Percentiles rank a stretch among this genome's conserved stretches.
phyloP scores from a whole-genome alignment of 1,139 yeast species.

The Meyerozyma smithsonii region DNA sequence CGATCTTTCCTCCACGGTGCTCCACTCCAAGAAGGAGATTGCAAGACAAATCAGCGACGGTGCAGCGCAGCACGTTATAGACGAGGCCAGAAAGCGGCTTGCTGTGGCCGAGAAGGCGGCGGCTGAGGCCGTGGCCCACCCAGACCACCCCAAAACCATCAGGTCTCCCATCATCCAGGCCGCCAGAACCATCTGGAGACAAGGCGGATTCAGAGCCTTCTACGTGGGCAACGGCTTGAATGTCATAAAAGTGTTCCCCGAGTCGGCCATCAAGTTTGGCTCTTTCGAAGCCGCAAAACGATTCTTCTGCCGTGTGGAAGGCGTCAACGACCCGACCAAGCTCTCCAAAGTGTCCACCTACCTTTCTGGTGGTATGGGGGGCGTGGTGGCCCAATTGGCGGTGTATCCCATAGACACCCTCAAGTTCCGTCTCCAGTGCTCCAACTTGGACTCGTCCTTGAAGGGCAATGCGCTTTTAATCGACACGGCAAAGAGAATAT shows the following conservation, averaged over 20 bases:
- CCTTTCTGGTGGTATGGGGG: slow-evolving; percentile 93
- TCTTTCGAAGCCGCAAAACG: slow-evolving; percentile 87
- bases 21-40: slow-evolving; percentile 52
- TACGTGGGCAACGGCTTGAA: slow-evolving; percentile 95
- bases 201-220: slow-evolving; percentile 83
- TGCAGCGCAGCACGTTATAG: slow-evolving; percentile 32
- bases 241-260: slow-evolving; percentile 92
- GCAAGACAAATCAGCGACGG: slow-evolving; percentile 39
- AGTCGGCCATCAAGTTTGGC: slow-evolving; percentile 96
- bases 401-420: slow-evolving; percentile 96
- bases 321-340: slow-evolving; percentile 66
- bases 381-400: slow-evolving; percentile 85
- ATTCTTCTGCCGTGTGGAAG: slow-evolving; percentile 70
- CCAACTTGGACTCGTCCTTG: slow-evolving; percentile 55
- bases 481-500: slow-evolving; percentile 73
- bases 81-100: slow-evolving; percentile 29
- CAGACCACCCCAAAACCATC: slow-evolving; percentile 29
- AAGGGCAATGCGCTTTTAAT: slow-evolving; percentile 59
- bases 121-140: slow-evolving; percentile 23
- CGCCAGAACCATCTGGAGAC: slow-evolving; percentile 73
- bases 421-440: slow-evolving; percentile 79
- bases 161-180: slow-evolving; percentile 77
- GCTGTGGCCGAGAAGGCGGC: slow-evolving; percentile 22
- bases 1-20: slow-evolving; percentile 65
- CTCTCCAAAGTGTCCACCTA: slow-evolving; percentile 77